Percentiles rank a stretch among this genome's conserved stretches.
Evolutionary conservation across 495 filamentous ascomycete species (phyloP).

Genomic region (Hypomontagnella submonticulosa): DNA sequence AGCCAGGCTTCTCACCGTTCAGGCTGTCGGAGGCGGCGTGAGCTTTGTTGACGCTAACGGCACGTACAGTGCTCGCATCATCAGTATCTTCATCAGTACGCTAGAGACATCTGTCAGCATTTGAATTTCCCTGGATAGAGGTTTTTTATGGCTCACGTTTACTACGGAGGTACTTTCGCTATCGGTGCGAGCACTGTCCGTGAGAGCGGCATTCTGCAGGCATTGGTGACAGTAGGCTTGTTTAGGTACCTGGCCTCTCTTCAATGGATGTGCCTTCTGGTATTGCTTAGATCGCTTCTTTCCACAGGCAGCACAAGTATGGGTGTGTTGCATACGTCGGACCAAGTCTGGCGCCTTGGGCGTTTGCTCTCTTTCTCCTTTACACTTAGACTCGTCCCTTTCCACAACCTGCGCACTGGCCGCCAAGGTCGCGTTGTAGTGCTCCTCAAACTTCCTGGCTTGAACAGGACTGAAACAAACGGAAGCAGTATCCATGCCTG

Average conservation of each 20-base stretch:
- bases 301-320: slow-evolving; percentile 43
- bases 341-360: slow-evolving; percentile 8
- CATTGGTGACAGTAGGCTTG: slow-evolving; percentile 38
- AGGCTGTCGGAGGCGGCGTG: neutral
- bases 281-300: slow-evolving; percentile 35
- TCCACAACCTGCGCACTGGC: too few species aligned
- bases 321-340: slow-evolving; percentile 35
- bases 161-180: neutral
- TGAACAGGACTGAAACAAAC: slow-evolving; percentile 14
- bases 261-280: slow-evolving; percentile 34
- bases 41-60: slow-evolving; percentile 6
- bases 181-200: neutral
- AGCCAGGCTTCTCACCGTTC: slow-evolving; percentile 6
- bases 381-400: slow-evolving; percentile 2
- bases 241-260: slow-evolving; percentile 40
- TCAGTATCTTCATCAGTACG: neutral
- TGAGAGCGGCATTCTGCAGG: slow-evolving; percentile 19
- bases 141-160: neutral
- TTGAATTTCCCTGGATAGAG: neutral
- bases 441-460: slow-evolving; percentile 34
- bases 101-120: slow-evolving; percentile 28
- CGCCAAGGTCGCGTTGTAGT: slow-evolving; percentile 14
- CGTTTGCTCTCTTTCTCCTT: neutral
- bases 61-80: neutral
- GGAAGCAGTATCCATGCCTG: neutral